These are phyloP conservation scores for Stereum hirsutum DNA, from an alignment of 1,284 basidiomycete species.

Conservation along the genomic window DNA sequence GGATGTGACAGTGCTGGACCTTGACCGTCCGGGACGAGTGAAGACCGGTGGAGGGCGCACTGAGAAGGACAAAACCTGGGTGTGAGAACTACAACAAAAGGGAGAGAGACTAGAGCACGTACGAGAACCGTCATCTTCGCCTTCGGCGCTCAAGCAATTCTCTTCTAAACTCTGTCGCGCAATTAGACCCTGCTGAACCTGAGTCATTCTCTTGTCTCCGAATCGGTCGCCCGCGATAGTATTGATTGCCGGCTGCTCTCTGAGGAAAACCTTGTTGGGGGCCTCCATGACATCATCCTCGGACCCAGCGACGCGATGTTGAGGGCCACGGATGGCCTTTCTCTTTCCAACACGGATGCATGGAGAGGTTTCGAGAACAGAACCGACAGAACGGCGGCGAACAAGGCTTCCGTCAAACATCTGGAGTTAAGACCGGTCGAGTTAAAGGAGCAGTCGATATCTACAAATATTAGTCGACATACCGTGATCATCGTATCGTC, in stretches of 20 bases:
- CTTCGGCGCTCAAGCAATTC: constrained; percentile 48
- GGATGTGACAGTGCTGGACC: constrained; percentile 56
- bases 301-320: constrained; percentile 6
- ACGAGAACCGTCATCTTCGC: constrained; percentile 46
- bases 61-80: too few species aligned
- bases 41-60: constrained; percentile 43
- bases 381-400: constrained; percentile 55
- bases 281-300: constrained; percentile 13
- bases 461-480: constrained; percentile 18
- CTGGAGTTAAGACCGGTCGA: constrained; percentile 21
- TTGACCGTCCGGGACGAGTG: constrained; percentile 40
- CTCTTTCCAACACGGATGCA: constrained; percentile 56
- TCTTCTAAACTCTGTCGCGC: constrained; percentile 63
- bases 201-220: constrained; percentile 59
- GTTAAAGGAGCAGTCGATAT: too few species aligned
- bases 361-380: constrained; percentile 62
- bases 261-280: constrained; percentile 32
- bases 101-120: constrained; percentile 31
- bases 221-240: constrained; percentile 54
- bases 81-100: constrained; percentile 4
- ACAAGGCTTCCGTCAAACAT: constrained; percentile 72
- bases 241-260: constrained; percentile 52
- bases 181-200: constrained; percentile 47
- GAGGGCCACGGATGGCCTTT: constrained; percentile 27
- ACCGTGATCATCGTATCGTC: constrained; percentile 78